These are phyloP conservation scores for Elaphomyces granulatus DNA, from an alignment of 495 filamentous ascomycete genomes.

Conservation along the genomic window DNA sequence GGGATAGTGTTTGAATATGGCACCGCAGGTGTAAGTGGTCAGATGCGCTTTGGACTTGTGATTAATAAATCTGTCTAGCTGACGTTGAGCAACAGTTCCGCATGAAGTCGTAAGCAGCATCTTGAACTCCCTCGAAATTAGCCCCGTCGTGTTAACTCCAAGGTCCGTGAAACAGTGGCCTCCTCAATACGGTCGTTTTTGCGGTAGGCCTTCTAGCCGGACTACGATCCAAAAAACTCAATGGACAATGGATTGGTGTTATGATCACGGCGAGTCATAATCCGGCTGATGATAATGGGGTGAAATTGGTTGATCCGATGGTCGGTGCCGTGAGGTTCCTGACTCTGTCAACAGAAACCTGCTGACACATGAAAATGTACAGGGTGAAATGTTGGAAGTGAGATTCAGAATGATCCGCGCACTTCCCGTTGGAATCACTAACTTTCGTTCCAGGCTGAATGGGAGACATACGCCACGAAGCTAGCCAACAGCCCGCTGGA, in stretches of 20 bases:
- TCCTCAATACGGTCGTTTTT: constrained; percentile 81
- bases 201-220: constrained; percentile 79
- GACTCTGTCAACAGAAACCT: background rate
- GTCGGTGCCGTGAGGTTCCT: constrained; percentile 22
- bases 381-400: constrained; percentile 94
- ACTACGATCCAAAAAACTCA: constrained; percentile 78
- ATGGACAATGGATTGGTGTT: constrained; percentile 82
- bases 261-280: constrained; percentile 99
- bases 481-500: constrained; percentile 73
- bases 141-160: constrained; percentile 5
- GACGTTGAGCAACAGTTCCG: constrained; percentile 41
- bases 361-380: constrained; percentile 5
- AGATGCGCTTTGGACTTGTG: constrained; percentile 4
- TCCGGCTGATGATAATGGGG: constrained; percentile 89
- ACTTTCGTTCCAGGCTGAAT: constrained; percentile 39
- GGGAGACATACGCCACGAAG: constrained; percentile 76
- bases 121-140: constrained; percentile 2
- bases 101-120: constrained; percentile 60
- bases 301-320: constrained; percentile 96
- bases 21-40: constrained; percentile 64
- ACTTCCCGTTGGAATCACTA: constrained; percentile 3
- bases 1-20: constrained; percentile 76
- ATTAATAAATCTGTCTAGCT: no score
- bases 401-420: constrained; percentile 4
- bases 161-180: constrained; percentile 20